Conservation (phyloP, 768 basidiomycete species). For the Lactarius quietus region DNA sequence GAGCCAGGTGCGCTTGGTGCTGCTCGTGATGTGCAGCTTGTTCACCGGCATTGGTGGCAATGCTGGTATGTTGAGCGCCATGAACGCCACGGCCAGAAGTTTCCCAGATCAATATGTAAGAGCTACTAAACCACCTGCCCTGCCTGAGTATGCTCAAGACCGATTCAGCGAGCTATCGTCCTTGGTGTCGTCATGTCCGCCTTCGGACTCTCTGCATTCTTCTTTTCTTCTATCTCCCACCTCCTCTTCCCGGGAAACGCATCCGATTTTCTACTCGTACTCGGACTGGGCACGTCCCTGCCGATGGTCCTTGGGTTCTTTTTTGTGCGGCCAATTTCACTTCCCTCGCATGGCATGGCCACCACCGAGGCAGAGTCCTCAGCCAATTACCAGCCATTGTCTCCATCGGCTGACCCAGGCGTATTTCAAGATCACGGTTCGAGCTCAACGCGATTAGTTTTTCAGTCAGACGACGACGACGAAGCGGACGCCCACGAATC, state of each 20-base stretch:
- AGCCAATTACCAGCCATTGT: slow-evolving; percentile 25
- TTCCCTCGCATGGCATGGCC: slow-evolving; percentile 38
- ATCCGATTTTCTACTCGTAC: slow-evolving; percentile 67
- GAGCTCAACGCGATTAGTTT: slow-evolving; percentile 19
- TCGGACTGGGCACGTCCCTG: slow-evolving; percentile 72
- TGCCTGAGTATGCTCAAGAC: neutral
- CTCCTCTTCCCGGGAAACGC: slow-evolving; percentile 73
- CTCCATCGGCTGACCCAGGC: slow-evolving; percentile 18
- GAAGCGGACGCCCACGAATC: slow-evolving; percentile 14
- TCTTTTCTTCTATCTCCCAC: slow-evolving; percentile 77
- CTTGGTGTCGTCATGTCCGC: slow-evolving; percentile 33
- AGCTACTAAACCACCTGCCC: slow-evolving; percentile 7
- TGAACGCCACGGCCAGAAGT: slow-evolving; percentile 81
- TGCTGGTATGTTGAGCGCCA: slow-evolving; percentile 60
- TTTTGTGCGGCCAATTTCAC: slow-evolving; percentile 65
- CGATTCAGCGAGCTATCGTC: slow-evolving; percentile 60
- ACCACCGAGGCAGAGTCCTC: slow-evolving; percentile 28
- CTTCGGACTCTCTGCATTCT: slow-evolving; percentile 75
- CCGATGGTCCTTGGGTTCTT: slow-evolving; percentile 81
- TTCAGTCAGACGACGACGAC: neutral
- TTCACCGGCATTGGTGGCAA: slow-evolving; percentile 78
- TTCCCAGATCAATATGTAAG: slow-evolving; percentile 70
- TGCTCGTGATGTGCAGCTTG: slow-evolving; percentile 61
- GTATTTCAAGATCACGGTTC: slow-evolving; percentile 7
- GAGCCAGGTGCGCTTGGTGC: slow-evolving; percentile 43